Evolutionary conservation across 164 flowering plant species (phyloP).

Genomic region (Malania oleifera): DNA sequence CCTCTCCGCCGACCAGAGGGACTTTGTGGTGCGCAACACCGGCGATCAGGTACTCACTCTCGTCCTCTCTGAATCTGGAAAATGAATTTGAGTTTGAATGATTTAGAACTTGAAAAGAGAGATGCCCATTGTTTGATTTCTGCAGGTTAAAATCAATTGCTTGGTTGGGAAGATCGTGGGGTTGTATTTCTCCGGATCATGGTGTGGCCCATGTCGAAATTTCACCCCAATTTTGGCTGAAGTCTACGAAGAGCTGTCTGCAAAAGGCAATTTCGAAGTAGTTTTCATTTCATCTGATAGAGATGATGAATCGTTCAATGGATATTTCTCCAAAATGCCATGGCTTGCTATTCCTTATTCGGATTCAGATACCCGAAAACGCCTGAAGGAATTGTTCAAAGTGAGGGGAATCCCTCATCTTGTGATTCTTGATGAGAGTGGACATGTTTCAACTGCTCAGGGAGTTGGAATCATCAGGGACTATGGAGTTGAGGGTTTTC

Average conservation of each 20-base stretch:
- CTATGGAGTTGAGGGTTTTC: neutral
- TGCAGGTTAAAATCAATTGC: neutral
- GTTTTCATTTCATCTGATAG: neutral
- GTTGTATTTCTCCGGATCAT: neutral
- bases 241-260: constrained; percentile 20
- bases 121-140: neutral
- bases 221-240: neutral
- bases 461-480: neutral
- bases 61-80: neutral
- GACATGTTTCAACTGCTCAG: neutral
- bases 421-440: neutral
- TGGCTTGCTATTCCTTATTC: constrained; percentile 1
- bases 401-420: constrained; percentile 1
- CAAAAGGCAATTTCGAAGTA: neutral
- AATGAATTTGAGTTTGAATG: neutral
- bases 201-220: neutral
- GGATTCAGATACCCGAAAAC: neutral
- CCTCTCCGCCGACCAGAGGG: constrained; percentile 10
- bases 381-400: neutral
- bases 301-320: neutral
- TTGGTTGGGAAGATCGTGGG: neutral
- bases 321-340: neutral
- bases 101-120: neutral
- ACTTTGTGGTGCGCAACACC: constrained; percentile 16
- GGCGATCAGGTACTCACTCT: constrained; percentile 14